Base-by-base conservation (phyloP, 1,139 yeast genomes). In the Diutina sp. region DNA sequence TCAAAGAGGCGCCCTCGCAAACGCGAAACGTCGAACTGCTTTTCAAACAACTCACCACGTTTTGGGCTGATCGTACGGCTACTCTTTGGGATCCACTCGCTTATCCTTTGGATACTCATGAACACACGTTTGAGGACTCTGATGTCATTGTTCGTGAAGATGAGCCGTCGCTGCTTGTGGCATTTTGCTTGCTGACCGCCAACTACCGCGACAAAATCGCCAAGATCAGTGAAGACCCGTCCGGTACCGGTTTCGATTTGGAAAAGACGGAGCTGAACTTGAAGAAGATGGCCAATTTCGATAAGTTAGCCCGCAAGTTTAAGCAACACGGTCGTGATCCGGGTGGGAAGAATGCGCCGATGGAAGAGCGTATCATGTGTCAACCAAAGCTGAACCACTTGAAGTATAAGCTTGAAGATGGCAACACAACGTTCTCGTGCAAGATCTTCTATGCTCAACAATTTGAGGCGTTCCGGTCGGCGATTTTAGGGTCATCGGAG, bases 11-110 rank as follows among this genome's bases (percentile, higher is more conserved):
- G n/a, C 32, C 32, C 11, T n/a, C 16, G 9, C 21, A 9, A 56
- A 46, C 55, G 32, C 71, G 89, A 2, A 97, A 90, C 64, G 82
- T 82, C 62, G 81, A 84, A 44, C 85, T 97, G 0, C 69, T 95
- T 44, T 79, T 95, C 71, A 90, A 89, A 64, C 84, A 96, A 0
- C 73, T 95, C 58, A 83, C 96, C 0, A 90, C 85, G 64, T 91
- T 93, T 69, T 93, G 99, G 99, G 98, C 97, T 0, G 99, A 95
- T 69, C 73, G 99, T 63, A 88, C 98, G 1, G 93, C 98, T 0
- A 87, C 96, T 2, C 79, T 95, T 28, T 95, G 99, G 99, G 90
- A 88, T 61, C 96, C 97, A 0, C 72, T 95, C 48, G 86, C 82
- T 25, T 91, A 90, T 68, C 97, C 98, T 0, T 74, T 91, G 48